Conservation (phyloP, 1,139 yeast species). For the Dujonia santamariae region DNA sequence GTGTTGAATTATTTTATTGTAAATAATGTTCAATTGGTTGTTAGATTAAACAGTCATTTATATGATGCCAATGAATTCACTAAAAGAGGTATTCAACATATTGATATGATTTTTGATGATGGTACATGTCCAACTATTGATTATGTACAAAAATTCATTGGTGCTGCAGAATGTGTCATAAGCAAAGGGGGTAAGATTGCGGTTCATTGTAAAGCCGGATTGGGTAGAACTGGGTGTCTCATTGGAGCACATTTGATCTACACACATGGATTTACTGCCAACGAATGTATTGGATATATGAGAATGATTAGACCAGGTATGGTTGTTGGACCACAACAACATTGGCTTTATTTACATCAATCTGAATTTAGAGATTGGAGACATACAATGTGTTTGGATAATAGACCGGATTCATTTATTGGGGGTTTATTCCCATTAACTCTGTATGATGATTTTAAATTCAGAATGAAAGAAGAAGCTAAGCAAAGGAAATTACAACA, state of each 20-base stretch:
- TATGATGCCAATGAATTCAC: slow-evolving; percentile 85
- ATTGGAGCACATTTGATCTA: slow-evolving; percentile 96
- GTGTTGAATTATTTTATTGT: slow-evolving; percentile 73
- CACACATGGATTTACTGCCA: slow-evolving; percentile 95
- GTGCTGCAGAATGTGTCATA: slow-evolving; percentile 90
- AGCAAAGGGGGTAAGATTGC: slow-evolving; percentile 88
- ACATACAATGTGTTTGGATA: slow-evolving; percentile 83
- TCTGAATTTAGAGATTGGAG: slow-evolving; percentile 96
- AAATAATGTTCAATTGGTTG: slow-evolving; percentile 82
- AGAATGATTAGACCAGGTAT: slow-evolving; percentile 96
- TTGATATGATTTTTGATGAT: slow-evolving; percentile 95
- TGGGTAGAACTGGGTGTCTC: slow-evolving; percentile 95
- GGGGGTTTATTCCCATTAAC: slow-evolving; percentile 79
- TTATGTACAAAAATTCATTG: slow-evolving; percentile 86
- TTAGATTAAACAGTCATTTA: slow-evolving; percentile 84
- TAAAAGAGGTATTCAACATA: slow-evolving; percentile 77
- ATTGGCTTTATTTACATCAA: slow-evolving; percentile 95
- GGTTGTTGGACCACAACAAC: slow-evolving; percentile 99
- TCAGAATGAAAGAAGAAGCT: slow-evolving; percentile 45
- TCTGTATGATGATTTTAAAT: slow-evolving; percentile 51
- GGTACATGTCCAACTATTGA: slow-evolving; percentile 97
- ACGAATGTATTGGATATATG: slow-evolving; percentile 94
- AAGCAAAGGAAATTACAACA: slow-evolving; percentile 40
- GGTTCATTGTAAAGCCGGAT: slow-evolving; percentile 97
- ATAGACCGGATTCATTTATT: slow-evolving; percentile 63